Conservation (phyloP, 2,329 filamentous ascomycete species). For the Trichoderma cornu-damae region DNA sequence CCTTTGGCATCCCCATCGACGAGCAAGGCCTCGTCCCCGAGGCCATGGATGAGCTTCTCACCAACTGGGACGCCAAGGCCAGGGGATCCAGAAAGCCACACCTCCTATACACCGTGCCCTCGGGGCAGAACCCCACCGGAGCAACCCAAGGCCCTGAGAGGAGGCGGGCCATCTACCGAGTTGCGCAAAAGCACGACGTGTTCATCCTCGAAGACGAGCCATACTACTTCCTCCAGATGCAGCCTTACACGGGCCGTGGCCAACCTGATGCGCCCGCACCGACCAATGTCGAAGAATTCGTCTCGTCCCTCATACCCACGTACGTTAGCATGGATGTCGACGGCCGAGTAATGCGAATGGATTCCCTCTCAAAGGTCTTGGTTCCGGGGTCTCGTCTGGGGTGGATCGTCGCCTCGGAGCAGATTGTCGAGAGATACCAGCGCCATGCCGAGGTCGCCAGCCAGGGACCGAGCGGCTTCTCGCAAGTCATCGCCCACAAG, state of each 20-base stretch:
- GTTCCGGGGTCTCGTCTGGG: constrained; percentile 75
- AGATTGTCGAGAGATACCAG: constrained; percentile 76
- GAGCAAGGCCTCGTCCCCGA: constrained; percentile 49
- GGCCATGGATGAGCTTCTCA: constrained; percentile 47
- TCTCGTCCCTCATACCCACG: constrained; percentile 57
- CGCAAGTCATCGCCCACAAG: constrained; percentile 80
- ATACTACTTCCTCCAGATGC: constrained; percentile 91
- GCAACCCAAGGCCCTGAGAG: constrained; percentile 68
- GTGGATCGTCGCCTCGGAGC: constrained; percentile 83
- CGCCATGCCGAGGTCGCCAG: constrained; percentile 78
- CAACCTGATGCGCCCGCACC: constrained; percentile 51
- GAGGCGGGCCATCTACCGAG: constrained; percentile 65
- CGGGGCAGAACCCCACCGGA: constrained; percentile 87
- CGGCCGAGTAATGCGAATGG: constrained; percentile 82
- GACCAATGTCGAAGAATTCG: constrained; percentile 62
- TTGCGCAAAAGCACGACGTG: constrained; percentile 78
- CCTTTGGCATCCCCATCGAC: constrained; percentile 49
- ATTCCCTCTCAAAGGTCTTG: constrained; percentile 90
- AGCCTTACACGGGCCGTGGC: constrained; percentile 59
- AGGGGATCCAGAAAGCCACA: constrained; percentile 47
- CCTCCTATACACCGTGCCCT: constrained; percentile 58
- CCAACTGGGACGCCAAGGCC: constrained; percentile 43
- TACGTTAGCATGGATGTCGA: constrained; percentile 77
- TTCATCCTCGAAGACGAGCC: constrained; percentile 90
- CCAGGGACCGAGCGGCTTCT: constrained; percentile 80